Evolutionary conservation across 441 rosid genomes (phyloP), one percentile per base, ranked within the genome.

Genomic region (Erodium moschatum): DNA sequence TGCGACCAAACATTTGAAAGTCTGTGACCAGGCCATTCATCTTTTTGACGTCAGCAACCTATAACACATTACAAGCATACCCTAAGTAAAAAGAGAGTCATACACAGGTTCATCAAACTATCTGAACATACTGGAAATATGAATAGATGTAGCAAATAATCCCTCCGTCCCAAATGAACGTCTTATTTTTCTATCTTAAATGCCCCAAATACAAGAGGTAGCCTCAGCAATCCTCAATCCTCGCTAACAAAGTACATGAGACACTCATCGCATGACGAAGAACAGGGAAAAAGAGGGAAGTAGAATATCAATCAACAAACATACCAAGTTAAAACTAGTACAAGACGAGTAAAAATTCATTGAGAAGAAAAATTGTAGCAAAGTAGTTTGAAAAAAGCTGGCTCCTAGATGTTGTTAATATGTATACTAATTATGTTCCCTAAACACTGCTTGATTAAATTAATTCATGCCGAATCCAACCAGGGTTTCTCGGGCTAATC

Each of bases 1-100:
- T 83, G 67, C 84, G 88, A 69, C 85, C 94, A 81, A 85, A 88
- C 87, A 88, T 86, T 78, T 88, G 94, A 80, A 78, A 83, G 81
- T 88, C 91, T 27, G 88, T 83, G 66, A 78, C 79, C 70, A 88
- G 84, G 13, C 87, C 86, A 78, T 88, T 88, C 82, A 86, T 83
- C 84, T 79, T 84, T 61, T 80, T 88, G 0, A 88, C 80, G 69
- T 88, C 94, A 61, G 87, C 86, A 61, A 85, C 91, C 94, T 88
- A 13, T 46, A 46, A 67, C 16, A 67, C 40, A 73, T 62, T 70
- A 54, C 8, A 56, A 60, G 31, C 64, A 21, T 35, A 31, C n/a
- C 64, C 33, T 18, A 18, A 56, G 18, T 18, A 10, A 13, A 5
- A 7, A 13, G 44, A 60, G 20, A 10, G 5, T 3, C 38, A 20